phyloP scores from a whole-genome alignment of 805 yeast genomes.

The Pichia eremophila region DNA sequence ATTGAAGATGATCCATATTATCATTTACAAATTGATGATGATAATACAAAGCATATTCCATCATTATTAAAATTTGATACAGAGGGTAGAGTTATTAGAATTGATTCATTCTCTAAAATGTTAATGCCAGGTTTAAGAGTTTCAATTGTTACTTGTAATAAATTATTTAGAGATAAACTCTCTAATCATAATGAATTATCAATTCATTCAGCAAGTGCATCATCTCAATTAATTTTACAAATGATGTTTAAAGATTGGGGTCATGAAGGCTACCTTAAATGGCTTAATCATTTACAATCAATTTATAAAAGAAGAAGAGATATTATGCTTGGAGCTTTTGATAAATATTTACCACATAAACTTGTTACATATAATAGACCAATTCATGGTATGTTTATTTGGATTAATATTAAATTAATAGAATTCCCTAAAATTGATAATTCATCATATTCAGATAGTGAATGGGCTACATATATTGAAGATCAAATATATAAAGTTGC shows the following conservation, averaged over 20 bases:
- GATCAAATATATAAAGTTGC: conserved; percentile 17
- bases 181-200: conserved; percentile 57
- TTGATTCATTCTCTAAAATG: conserved; percentile 73
- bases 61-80: conserved; percentile 61
- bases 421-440: conserved; percentile 26
- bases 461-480: conserved; percentile 26
- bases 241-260: conserved; percentile 56
- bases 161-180: conserved; percentile 39
- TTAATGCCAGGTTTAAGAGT: conserved; percentile 70
- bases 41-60: conserved; percentile 37
- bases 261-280: conserved; percentile 51
- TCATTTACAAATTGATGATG: conserved; percentile 51
- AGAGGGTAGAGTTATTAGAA: conserved; percentile 69
- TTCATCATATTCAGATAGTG: conserved; percentile 14
- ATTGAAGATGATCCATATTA: conserved; percentile 86
- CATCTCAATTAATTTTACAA: conserved; percentile 52
- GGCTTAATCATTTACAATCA: conserved; percentile 55
- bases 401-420: conserved; percentile 33
- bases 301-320: conserved; percentile 61
- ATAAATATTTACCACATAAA: conserved; percentile 36
- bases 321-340: conserved; percentile 42
- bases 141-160: conserved; percentile 68
- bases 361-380: conserved; percentile 35
- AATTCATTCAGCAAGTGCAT: conserved; percentile 68
- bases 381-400: conserved; percentile 36